Base-by-base conservation (phyloP, 495 filamentous ascomycete species). In the Penicillium nucicola region DNA sequence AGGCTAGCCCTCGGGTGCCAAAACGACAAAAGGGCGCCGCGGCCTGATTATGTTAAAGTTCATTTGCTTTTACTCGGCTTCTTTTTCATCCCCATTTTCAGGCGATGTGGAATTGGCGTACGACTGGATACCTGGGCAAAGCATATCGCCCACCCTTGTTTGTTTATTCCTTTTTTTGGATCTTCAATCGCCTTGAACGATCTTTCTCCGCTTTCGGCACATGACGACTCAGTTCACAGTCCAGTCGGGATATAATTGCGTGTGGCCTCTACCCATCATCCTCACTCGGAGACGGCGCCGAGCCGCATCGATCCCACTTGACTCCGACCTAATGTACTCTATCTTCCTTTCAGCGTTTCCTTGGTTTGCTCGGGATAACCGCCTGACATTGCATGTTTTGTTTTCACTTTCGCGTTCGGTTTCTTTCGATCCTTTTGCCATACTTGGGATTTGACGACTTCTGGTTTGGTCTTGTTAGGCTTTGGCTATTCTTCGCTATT, bases 11-110 rank as follows among this genome's bases (percentile, higher is more conserved):
- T 31, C 67, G 77, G 33, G 71, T 79, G 19, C 66, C 72, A 10
- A 84, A 84, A 57, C 67, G 78, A 56, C 80, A 83, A 52, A 84
- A 83, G 56, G 77, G 71, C 17, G 61, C 64, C 45, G 62, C 64
- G 22, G 47, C 58, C 33, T 61, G 40, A 60, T 43, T 17, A 35
- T 28, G n/a, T 47, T 45, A 32, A 14, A 34, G 34, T 37, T 19
- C 35, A 10, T 49, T 49, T 34, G 38, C 42, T 44, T 58, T 49
- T 37, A 43, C 36, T 45, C 51, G 19, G 50, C 60, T 41, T 35
- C 41, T 45, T 52, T 47, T 45, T 52, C 48, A 40, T 57, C 37
- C 57, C 56, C 48, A 45, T 63, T 48, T 48, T 61, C 52, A 67
- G 64, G 62, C 65, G 57, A 55, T 44, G 56, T 50, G 55, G 63